A percentile compares a stretch with the other conserved stretches of the same genome.
Evolutionary conservation across 768 basidiomycete species (phyloP).

Genomic region (Suillus tomentosus): DNA sequence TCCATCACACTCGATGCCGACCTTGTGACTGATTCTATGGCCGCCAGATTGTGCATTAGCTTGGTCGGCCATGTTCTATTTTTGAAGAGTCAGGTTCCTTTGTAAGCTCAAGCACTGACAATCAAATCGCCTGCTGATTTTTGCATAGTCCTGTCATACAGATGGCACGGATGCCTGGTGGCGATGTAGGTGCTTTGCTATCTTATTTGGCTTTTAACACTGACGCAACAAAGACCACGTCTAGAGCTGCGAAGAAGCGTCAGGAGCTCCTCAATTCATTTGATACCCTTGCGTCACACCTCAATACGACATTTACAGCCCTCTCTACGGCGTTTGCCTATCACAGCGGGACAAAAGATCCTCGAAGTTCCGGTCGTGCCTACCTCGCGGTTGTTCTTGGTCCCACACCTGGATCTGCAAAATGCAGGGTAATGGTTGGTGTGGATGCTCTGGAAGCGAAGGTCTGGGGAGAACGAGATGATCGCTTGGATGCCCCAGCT

Average conservation of each 20-base stretch:
- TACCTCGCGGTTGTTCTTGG: conserved; percentile 69
- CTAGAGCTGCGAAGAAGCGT: conserved; percentile 58
- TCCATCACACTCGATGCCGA: conserved; percentile 50
- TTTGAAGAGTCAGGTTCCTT: conserved; percentile 76
- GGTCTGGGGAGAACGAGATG: conserved; percentile 28
- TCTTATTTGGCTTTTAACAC: not conserved
- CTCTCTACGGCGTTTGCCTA: conserved; percentile 67
- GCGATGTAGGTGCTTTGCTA: conserved; percentile 37
- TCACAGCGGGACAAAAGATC: conserved; percentile 12
- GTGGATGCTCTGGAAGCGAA: conserved; percentile 64
- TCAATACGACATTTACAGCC: conserved; percentile 72
- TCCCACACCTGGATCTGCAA: conserved; percentile 62
- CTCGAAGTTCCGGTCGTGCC: conserved; percentile 31
- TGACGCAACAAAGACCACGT: conserved; percentile 36
- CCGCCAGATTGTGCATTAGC: conserved; percentile 62
- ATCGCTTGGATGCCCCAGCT: not conserved
- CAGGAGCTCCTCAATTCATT: conserved; percentile 63
- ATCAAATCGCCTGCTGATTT: not conserved
- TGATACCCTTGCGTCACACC: conserved; percentile 72
- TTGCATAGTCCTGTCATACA: conserved; percentile 62
- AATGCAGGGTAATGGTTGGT: conserved; percentile 59
- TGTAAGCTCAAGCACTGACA: conserved; percentile 49
- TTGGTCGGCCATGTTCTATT: conserved; percentile 73
- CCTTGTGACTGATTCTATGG: conserved; percentile 55
- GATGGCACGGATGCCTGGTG: conserved; percentile 53